Percentiles rank a stretch among this genome's conserved stretches.
Conservation (phyloP, 176 grass and related monocot genomes). For the Carex kokanica region DNA sequence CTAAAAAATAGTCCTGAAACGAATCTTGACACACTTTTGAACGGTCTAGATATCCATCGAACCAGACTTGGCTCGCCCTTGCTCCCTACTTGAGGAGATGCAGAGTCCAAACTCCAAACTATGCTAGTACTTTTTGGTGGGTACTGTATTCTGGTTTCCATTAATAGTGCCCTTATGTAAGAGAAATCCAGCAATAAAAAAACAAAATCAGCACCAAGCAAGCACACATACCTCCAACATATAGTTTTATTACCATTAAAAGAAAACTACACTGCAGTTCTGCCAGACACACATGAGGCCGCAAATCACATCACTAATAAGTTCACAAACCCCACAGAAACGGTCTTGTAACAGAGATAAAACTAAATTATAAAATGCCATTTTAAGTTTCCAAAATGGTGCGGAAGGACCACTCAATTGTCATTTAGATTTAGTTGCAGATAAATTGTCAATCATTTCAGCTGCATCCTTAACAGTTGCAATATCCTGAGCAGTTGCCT, state of each 20-base stretch:
- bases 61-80: no score
- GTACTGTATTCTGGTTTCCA: neutral
- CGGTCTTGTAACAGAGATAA: neutral
- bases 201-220: neutral
- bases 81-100: neutral
- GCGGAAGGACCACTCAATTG: neutral
- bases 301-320: neutral
- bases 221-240: neutral
- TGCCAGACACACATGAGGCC: neutral
- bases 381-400: neutral
- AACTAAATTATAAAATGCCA: conserved; percentile 6
- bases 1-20: no score
- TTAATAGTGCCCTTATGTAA: neutral
- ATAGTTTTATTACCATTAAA: conserved; percentile 19
- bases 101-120: neutral
- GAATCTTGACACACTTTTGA: no score
- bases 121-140: neutral
- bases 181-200: neutral
- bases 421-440: conserved; percentile 1
- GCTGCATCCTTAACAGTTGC: conserved; percentile 48
- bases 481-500: conserved; percentile 46
- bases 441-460: conserved; percentile 54
- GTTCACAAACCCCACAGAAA: neutral
- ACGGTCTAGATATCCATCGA: no score
- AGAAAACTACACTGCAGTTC: conserved; percentile 9